A percentile compares a stretch with the other conserved stretches of the same genome.
Conservation (phyloP, 768 basidiomycete species). For the Hortiboletus campestris region DNA sequence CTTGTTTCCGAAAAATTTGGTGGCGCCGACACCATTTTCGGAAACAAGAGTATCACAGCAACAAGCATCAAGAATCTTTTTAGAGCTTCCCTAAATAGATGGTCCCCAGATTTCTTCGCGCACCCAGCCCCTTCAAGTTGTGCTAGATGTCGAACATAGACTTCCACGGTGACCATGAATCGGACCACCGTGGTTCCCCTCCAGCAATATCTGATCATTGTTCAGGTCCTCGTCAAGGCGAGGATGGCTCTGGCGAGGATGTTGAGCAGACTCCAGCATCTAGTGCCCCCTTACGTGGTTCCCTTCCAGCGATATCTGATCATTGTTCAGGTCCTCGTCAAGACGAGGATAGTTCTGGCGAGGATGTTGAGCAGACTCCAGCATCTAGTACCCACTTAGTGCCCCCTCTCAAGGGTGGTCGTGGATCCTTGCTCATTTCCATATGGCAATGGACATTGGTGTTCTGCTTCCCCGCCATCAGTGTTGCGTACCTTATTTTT, state of each 20-base stretch:
- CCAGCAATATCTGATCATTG: not conserved
- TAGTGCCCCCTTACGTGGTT: not conserved
- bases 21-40: too few relatives aligned
- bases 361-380: not conserved
- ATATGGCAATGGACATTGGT: constrained; percentile 5
- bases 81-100: too few relatives aligned
- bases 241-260: not conserved
- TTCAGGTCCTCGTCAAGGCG: not conserved
- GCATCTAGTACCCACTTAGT: not conserved
- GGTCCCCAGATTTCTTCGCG: too few relatives aligned
- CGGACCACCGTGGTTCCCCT: too few relatives aligned
- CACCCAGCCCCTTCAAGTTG: too few relatives aligned
- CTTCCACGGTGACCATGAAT: too few relatives aligned
- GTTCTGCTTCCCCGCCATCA: constrained; percentile 1
- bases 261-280: not conserved
- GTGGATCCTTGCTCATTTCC: not conserved
- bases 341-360: not conserved
- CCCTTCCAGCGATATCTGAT: not conserved
- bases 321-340: not conserved
- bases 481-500: constrained; percentile 11
- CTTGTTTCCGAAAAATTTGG: too few relatives aligned
- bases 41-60: too few relatives aligned
- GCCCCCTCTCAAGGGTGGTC: not conserved
- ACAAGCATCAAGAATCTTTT: too few relatives aligned
- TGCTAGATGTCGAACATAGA: too few relatives aligned